Evolutionary conservation across 495 filamentous ascomycete genomes (phyloP), one percentile per base, ranked within the genome.

Genomic region (Pyronema domesticum): DNA sequence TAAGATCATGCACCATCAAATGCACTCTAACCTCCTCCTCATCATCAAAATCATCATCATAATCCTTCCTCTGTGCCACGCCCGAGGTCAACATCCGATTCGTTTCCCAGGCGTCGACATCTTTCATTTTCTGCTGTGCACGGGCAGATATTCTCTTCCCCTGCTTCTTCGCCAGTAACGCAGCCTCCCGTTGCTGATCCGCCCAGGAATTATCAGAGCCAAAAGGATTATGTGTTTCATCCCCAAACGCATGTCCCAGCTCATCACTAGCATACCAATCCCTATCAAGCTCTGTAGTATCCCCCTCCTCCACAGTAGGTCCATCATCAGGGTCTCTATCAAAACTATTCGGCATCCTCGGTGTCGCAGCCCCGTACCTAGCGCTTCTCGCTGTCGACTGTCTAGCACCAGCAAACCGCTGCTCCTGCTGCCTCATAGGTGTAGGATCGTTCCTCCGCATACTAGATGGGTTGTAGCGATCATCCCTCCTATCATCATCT

Each of bases 11-110:
- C 5, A 95, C 83, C 14, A 96, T 74, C 39, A 99, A 65, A 72
- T 99, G 93, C 30, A 95, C 78, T 50, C 93, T 76, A 8, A 84
- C 95, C 18, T 76, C 84, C 62, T 96, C 91, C 46, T 94, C 83
- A 58, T 98, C 91, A 47, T 95, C 89, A 55, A 82, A 78, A 55
- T 94, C 89, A 18, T 76, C 73, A 34, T 82, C 80, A 59, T 84
- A 77, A 60, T 89, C 84, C 57, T 85, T 73, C 68, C 89, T 71
- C 67, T 96, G 93, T 13, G 93, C 93, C 46, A 96, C 89, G 51
- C 87, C 89, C 10, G 87, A 94, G 0, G 87, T 93, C 43, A 96
- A 79, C 93, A 99, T 95, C 37, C 91, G 85, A 69, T 99, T 96
- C 13, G 88, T 89, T 67, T 98, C 91, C 91, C 91, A 98, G 30